Evolutionary conservation across 2,329 filamentous ascomycete species (phyloP), one percentile per base, ranked within the genome.

Genomic region (Fusarium mexicanum): DNA sequence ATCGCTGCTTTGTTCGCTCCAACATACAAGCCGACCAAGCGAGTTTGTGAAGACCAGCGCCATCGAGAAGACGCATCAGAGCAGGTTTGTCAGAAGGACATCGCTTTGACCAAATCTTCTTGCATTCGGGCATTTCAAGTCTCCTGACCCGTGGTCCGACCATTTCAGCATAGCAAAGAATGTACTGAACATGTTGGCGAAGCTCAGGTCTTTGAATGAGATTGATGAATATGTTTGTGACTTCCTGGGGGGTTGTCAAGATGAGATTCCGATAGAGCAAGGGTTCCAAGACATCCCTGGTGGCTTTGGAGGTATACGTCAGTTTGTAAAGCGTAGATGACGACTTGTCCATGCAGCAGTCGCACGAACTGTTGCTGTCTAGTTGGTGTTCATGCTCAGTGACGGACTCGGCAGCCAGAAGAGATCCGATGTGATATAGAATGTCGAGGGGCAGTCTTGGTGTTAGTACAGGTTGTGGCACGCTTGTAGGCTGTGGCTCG

Each of bases 241-340:
- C 46, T 5, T 76, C 55, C 17, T 47, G 44, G 6, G 66, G 55
- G 3, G 29, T 60, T 11, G 37, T 35, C 16, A 77, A 58, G n/a
- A 38, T 44, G 12, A 76, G 26, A 50, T 72, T 47, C 8, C 74
- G 72, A 22, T 72, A 77, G 11, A 76, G 65, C 10, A 76, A 37
- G 24, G 74, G 69, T 29, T 73, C 69, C 29, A 76, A 54, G 10
- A 76, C 10, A 18, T 41, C 50, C 29, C 38, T 73, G 16, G 69
- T 72, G 8, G 66, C 50, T 29, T 43, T 72, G 24, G 74, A 76
- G 4, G 48, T 12, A 29, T 77, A 73, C 2, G 74, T 75, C 13
- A 76, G 17, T 22, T 47, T 44, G 11, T 38, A 64, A 1, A 76
- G 38, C 9, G 67, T 24, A 20, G n/a, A 57, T 14, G 46, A 55